These are phyloP conservation scores for Chrysopogon serrulatus DNA, from an alignment of 176 grass and related monocot species.

Conservation along the genomic window DNA sequence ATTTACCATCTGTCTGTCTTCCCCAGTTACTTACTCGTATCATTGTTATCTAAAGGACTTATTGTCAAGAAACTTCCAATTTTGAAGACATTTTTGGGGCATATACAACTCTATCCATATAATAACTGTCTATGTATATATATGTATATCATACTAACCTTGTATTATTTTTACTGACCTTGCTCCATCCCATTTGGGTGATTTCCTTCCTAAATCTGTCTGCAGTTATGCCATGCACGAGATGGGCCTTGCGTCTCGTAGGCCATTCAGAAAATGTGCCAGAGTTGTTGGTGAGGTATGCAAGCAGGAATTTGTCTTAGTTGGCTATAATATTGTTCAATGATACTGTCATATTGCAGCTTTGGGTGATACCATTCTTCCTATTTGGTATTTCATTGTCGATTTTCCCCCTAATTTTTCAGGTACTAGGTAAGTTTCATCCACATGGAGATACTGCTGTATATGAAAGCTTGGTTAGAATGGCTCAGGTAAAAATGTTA, in stretches of 20 bases:
- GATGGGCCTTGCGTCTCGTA: conserved; percentile 89
- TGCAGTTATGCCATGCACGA: conserved; percentile 96
- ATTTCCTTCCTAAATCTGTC: conserved; percentile 15
- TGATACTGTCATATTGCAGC: not conserved
- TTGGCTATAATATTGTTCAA: not conserved
- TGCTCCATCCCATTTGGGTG: conserved; percentile 12
- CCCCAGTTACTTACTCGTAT: not conserved
- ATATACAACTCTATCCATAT: conserved; percentile 4
- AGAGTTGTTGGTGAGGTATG: conserved; percentile 96
- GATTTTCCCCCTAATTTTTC: not conserved
- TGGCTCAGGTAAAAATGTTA: conserved; percentile 81
- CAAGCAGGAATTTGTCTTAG: not conserved
- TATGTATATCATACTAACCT: not conserved
- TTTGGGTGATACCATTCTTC: not conserved
- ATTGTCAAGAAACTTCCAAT: not conserved
- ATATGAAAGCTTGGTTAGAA: conserved; percentile 89
- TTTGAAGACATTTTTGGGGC: not conserved
- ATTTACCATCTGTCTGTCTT: not conserved
- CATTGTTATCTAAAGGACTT: not conserved
- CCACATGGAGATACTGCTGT: conserved; percentile 92
- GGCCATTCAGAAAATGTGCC: conserved; percentile 91
- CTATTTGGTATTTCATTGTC: not conserved
- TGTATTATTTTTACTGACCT: conserved; percentile 4
- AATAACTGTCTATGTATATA: not conserved
- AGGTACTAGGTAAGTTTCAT: conserved; percentile 98